Percentiles rank a stretch among this genome's conserved stretches.
phyloP scores from a whole-genome alignment of 495 filamentous ascomycete genomes.

The Penicillium lividum region DNA sequence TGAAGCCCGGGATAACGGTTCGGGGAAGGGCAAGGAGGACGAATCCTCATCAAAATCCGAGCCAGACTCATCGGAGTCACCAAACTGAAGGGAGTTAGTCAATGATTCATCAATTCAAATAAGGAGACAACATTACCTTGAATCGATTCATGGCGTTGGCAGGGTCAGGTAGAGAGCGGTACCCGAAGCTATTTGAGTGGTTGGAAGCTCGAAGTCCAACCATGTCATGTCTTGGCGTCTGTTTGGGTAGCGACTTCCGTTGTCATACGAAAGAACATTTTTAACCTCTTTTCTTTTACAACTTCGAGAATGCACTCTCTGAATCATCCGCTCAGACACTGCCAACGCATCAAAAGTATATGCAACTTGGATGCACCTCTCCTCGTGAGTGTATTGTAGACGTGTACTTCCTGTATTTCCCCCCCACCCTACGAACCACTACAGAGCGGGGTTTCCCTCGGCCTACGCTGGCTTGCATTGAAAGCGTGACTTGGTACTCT shows the following conservation, averaged over 20 bases:
- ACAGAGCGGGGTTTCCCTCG: slow-evolving; percentile 23
- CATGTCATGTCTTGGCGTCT: slow-evolving; percentile 28
- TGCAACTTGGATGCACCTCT: slow-evolving; percentile 24
- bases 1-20: slow-evolving; percentile 72
- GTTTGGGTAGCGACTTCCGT: slow-evolving; percentile 12
- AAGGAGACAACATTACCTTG: slow-evolving; percentile 16
- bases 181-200: slow-evolving; percentile 14
- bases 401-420: slow-evolving; percentile 19
- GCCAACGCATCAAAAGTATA: slow-evolving; percentile 20
- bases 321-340: slow-evolving; percentile 6
- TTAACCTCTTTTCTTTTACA: background rate
- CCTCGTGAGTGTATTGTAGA: slow-evolving; percentile 20
- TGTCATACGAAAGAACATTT: background rate
- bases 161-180: slow-evolving; percentile 1
- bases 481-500: slow-evolving; percentile 11
- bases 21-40: slow-evolving; percentile 76
- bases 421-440: slow-evolving; percentile 9
- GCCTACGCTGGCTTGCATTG: slow-evolving; percentile 24
- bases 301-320: background rate
- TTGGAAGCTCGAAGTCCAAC: slow-evolving; percentile 16
- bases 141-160: slow-evolving; percentile 30
- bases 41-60: slow-evolving; percentile 62
- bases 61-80: slow-evolving; percentile 51
- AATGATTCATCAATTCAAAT: background rate
- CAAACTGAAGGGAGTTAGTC: slow-evolving; percentile 37